Percentiles rank a stretch among this genome's conserved stretches.
phyloP scores from a whole-genome alignment of 345 rosid species.

The Arabis hirsuta region DNA sequence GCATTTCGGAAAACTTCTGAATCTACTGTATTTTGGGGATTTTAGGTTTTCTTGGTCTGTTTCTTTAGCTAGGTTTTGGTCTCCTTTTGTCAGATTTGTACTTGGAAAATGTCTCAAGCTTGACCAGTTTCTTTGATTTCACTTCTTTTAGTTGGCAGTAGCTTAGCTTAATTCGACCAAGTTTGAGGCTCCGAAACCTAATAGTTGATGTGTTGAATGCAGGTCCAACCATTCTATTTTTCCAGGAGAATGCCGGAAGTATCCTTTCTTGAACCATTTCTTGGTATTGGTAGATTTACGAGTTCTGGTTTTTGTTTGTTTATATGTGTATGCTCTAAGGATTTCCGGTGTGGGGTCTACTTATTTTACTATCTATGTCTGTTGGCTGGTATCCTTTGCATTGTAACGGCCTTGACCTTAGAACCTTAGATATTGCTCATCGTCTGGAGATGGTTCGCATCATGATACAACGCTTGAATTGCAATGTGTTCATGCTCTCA shows the following conservation, averaged over 20 bases:
- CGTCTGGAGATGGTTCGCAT: slow-evolving; percentile 93
- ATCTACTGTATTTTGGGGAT: slow-evolving; percentile 15
- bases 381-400: slow-evolving; percentile 13
- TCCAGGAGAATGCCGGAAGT: slow-evolving; percentile 99
- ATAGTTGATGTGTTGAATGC: slow-evolving; percentile 46
- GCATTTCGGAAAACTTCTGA: slow-evolving; percentile 8
- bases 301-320: slow-evolving; percentile 6
- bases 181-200: slow-evolving; percentile 10
- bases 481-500: slow-evolving; percentile 99
- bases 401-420: slow-evolving; percentile 55
- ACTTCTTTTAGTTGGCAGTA: slow-evolving; percentile 5
- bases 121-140: background rate
- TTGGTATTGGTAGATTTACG: slow-evolving; percentile 6
- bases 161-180: slow-evolving; percentile 19
- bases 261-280: slow-evolving; percentile 56
- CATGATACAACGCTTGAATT: slow-evolving; percentile 85
- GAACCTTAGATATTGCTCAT: slow-evolving; percentile 85
- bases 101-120: background rate
- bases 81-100: slow-evolving; percentile 17
- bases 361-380: slow-evolving; percentile 4
- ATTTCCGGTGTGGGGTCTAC: slow-evolving; percentile 14
- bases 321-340: slow-evolving; percentile 4
- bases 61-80: slow-evolving; percentile 21
- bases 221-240: slow-evolving; percentile 97
- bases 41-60: slow-evolving; percentile 20